Base-by-base conservation (phyloP, 805 yeast genomes). In the Ogataea ramenticola region DNA sequence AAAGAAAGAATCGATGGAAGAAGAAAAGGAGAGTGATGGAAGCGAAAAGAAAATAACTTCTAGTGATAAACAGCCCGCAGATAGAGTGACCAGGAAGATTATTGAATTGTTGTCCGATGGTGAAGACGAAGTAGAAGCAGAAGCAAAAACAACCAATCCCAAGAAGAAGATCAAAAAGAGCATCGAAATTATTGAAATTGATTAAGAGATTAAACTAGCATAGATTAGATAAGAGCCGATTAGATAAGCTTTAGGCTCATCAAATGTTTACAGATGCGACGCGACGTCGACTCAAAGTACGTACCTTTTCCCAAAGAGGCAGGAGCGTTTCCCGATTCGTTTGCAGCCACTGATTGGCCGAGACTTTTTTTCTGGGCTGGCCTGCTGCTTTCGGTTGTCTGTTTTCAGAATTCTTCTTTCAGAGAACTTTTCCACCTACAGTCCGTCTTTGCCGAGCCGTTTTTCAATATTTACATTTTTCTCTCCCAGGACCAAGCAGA, bases 381-480 rank as follows among this genome's bases (percentile, higher is more conserved):
- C 33, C 33, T 8, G 33, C 15, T n/a, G 8, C 15, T 5, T 5
- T n/a, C 14, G 33, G 33, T n/a, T 30, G 33, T n/a, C 33, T 30
- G n/a, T 32, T 32, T 16, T n/a, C n/a, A 8, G 10, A 26, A 26
- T 26, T 26, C 17, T 9, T n/a, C n/a, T n/a, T n/a, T n/a, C n/a
- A n/a, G n/a, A n/a, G n/a, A n/a, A n/a, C n/a, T n/a, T n/a, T n/a
- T n/a, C n/a, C n/a, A n/a, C n/a, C n/a, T n/a, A n/a, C n/a, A 20
- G 6, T 19, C 37, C 37, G 37, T 34, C 17, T 12, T 34, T 19
- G 37, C 37, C 37, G 37, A 34, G 37, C 37, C 37, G 37, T 34
- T 34, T 34, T 32, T n/a, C 14, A 5, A 6, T 32, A 32, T n/a
- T 17, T 32, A 17, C 35, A 11, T 29, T 29, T 29, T n/a, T n/a